phyloP scores from a whole-genome alignment of 805 yeast genomes.

The Sugiyamaella boreocaroliniensis region DNA sequence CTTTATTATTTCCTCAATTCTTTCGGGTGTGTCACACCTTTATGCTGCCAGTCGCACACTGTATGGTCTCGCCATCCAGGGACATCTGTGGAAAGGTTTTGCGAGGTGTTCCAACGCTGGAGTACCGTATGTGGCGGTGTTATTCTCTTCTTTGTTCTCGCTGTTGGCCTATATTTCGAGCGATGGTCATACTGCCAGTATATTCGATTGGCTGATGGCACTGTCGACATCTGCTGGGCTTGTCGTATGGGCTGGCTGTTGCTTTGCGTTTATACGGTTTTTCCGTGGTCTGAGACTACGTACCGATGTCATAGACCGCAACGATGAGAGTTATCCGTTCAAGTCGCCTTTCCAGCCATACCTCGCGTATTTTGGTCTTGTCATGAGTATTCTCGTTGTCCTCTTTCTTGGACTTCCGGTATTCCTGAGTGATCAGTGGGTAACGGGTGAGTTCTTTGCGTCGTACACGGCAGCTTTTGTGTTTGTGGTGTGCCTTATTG shows the following conservation, averaged over 20 bases:
- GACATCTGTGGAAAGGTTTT: slow-evolving; percentile 57
- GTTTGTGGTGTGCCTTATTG: slow-evolving; percentile 44
- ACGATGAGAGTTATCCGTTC: slow-evolving; percentile 60
- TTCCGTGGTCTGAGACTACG: slow-evolving; percentile 54
- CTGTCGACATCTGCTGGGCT: slow-evolving; percentile 70
- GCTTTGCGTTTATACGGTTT: slow-evolving; percentile 56
- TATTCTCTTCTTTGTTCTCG: slow-evolving; percentile 57
- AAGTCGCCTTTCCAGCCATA: slow-evolving; percentile 66
- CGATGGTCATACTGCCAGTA: slow-evolving; percentile 48
- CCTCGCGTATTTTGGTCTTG: slow-evolving; percentile 54
- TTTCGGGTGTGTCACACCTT: slow-evolving; percentile 52
- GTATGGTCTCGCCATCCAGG: slow-evolving; percentile 47
- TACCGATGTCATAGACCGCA: slow-evolving; percentile 58
- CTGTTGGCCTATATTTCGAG: slow-evolving; percentile 55
- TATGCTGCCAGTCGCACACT: slow-evolving; percentile 57
- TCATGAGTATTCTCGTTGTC: slow-evolving; percentile 47
- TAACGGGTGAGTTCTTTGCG: slow-evolving; percentile 52
- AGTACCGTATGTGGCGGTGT: slow-evolving; percentile 65
- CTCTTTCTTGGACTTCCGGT: slow-evolving; percentile 57
- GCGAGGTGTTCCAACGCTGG: slow-evolving; percentile 56
- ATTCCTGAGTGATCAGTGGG: slow-evolving; percentile 53
- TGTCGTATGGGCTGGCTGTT: slow-evolving; percentile 72
- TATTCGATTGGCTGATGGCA: slow-evolving; percentile 61
- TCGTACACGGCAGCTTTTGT: slow-evolving; percentile 56
- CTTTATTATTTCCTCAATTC: slow-evolving; percentile 47